Evolutionary conservation across 2,329 filamentous ascomycete genomes (phyloP).

Genomic region (Trichoderma koningii): DNA sequence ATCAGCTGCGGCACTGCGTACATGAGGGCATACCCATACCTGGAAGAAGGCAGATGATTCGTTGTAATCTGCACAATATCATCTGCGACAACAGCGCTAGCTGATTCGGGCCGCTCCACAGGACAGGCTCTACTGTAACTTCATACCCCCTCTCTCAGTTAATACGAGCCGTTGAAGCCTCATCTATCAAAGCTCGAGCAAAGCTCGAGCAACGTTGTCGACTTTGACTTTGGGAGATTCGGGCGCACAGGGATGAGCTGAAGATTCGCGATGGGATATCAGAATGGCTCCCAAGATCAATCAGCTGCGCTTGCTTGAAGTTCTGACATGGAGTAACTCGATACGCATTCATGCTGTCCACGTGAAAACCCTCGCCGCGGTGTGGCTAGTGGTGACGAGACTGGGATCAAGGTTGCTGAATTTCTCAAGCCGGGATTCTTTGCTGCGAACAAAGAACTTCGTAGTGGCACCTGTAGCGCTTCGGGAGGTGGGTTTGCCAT

Average conservation of each 20-base stretch:
- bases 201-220: background rate
- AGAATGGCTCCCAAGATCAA: background rate
- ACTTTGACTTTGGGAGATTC: background rate
- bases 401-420: conserved; percentile 24
- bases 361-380: background rate
- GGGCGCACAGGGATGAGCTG: background rate
- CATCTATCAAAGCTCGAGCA: conserved; percentile 10
- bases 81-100: conserved; percentile 15
- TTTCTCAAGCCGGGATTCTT: conserved; percentile 16
- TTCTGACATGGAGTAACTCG: background rate
- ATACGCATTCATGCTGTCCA: background rate
- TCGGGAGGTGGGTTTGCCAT: conserved; percentile 5
- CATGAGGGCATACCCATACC: conserved; percentile 22
- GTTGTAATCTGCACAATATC: conserved; percentile 11
- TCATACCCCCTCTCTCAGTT: conserved; percentile 7
- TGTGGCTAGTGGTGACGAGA: conserved; percentile 20
- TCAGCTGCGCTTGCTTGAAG: background rate
- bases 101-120: conserved; percentile 24
- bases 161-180: conserved; percentile 7
- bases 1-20: conserved; percentile 24
- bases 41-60: conserved; percentile 20
- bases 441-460: conserved; percentile 3
- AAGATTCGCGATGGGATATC: background rate
- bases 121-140: conserved; percentile 6
- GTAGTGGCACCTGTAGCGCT: conserved; percentile 6